A percentile compares a stretch with the other conserved stretches of the same genome.
Conservation (phyloP, 768 basidiomycete species). For the Suillus fuscotomentosus region DNA sequence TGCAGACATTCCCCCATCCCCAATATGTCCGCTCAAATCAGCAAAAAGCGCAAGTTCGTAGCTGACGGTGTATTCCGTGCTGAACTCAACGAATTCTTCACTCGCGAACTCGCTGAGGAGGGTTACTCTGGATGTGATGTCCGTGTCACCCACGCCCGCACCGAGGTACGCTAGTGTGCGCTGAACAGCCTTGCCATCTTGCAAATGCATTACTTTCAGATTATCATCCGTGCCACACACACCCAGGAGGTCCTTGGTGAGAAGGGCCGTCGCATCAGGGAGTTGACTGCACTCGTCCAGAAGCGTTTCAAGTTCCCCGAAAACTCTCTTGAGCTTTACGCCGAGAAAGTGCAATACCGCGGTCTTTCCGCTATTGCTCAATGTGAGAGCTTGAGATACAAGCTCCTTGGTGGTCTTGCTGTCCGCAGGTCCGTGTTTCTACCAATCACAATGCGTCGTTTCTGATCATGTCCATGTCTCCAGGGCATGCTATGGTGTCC, state of each 20-base stretch:
- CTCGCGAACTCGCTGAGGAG: conserved; percentile 96
- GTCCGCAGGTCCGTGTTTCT: conserved; percentile 70
- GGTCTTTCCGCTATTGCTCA: conserved; percentile 98
- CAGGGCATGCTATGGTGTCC: conserved; percentile 98
- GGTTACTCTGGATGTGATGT: conserved; percentile 99
- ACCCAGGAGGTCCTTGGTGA: conserved; percentile 98
- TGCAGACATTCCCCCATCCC: conserved; percentile 7
- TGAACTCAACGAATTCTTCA: conserved; percentile 99
- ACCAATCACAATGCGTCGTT: not conserved
- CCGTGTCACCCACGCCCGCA: conserved; percentile 97
- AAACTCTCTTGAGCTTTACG: conserved; percentile 97
- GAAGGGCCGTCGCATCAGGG: conserved; percentile 98
- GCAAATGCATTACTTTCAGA: conserved; percentile 42
- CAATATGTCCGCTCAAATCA: conserved; percentile 85
- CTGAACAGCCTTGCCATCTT: conserved; percentile 1
- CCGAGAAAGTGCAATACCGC: conserved; percentile 98
- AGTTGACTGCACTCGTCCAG: conserved; percentile 96
- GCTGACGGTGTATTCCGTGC: conserved; percentile 99
- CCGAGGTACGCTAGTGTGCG: conserved; percentile 62
- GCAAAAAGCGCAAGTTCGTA: conserved; percentile 98
- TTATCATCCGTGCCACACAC: conserved; percentile 99
- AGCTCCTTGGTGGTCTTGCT: conserved; percentile 98
- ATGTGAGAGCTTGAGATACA: conserved; percentile 98
- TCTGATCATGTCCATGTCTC: not conserved
- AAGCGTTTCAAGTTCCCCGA: conserved; percentile 99